Percentiles rank a stretch among this genome's conserved stretches.
Evolutionary conservation across 768 basidiomycete species (phyloP).

Genomic region (Suillus decipiens): DNA sequence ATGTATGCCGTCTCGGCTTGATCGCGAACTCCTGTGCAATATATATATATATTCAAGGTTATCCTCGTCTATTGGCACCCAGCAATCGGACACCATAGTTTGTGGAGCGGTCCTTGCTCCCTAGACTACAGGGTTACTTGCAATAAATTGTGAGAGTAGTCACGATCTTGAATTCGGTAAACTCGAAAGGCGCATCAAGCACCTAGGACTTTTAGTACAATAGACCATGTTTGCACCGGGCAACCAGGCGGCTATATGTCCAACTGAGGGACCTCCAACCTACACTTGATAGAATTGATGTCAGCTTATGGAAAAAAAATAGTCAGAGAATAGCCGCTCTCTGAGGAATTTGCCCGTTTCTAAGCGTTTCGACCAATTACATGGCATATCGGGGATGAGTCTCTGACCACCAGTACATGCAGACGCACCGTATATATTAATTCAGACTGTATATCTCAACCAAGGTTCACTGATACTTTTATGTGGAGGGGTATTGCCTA

Average conservation of each 20-base stretch:
- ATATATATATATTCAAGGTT: not conserved
- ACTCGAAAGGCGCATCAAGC: slow-evolving; percentile 23
- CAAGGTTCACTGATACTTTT: slow-evolving; percentile 30
- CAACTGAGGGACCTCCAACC: slow-evolving; percentile 14
- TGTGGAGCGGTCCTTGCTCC: slow-evolving; percentile 21
- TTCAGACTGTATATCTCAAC: slow-evolving; percentile 35
- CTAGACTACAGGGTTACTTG: slow-evolving; percentile 13
- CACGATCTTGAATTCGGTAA: slow-evolving; percentile 20
- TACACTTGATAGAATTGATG: not conserved
- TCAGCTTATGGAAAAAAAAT: slow-evolving; percentile 24
- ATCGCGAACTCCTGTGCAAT: slow-evolving; percentile 20
- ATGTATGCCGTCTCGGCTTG: slow-evolving; percentile 24
- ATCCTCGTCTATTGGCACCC: slow-evolving; percentile 9
- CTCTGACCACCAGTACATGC: too few species aligned
- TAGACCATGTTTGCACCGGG: slow-evolving; percentile 17
- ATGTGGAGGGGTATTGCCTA: slow-evolving; percentile 26
- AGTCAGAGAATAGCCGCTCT: slow-evolving; percentile 19
- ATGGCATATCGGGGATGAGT: too few species aligned
- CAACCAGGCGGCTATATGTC: slow-evolving; percentile 23
- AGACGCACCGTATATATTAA: slow-evolving; percentile 30
- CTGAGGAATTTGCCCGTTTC: slow-evolving; percentile 20
- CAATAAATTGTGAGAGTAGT: not conserved
- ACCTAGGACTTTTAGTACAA: slow-evolving; percentile 16
- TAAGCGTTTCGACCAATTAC: slow-evolving; percentile 13
- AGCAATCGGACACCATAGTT: slow-evolving; percentile 25